phyloP scores from a whole-genome alignment of 108 stramenopile species.

The Skeletonema costatum region DNA sequence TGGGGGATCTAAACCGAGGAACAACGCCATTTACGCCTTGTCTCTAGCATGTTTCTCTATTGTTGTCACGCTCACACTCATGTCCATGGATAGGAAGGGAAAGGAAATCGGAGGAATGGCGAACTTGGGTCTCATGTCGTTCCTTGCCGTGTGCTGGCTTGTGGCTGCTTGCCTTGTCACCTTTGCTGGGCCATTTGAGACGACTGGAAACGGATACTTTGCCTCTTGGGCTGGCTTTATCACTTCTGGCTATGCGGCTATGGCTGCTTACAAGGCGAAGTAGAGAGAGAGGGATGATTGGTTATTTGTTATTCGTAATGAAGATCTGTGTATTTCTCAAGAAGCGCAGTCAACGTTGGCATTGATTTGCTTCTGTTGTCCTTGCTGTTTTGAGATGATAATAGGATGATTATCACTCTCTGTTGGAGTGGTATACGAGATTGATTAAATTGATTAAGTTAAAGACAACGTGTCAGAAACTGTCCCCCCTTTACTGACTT shows the following conservation, averaged over 20 bases:
- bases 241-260: not conserved
- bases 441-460: not conserved
- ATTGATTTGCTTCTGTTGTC: not conserved
- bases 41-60: conserved; percentile 9
- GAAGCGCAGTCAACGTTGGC: not conserved
- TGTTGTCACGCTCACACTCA: not conserved
- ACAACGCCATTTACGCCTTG: conserved; percentile 18
- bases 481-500: not conserved
- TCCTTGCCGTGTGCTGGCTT: conserved; percentile 50
- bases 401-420: not conserved
- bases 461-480: not conserved
- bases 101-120: not conserved
- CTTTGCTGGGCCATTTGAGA: conserved; percentile 53
- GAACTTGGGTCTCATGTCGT: conserved; percentile 8
- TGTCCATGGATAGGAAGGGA: conserved; percentile 9
- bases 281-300: not conserved
- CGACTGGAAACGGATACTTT: conserved; percentile 63
- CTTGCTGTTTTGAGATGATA: not conserved
- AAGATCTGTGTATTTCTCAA: not conserved
- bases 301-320: not conserved
- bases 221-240: conserved; percentile 30
- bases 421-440: not conserved
- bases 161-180: conserved; percentile 50
- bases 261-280: not conserved
- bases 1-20: not conserved